Evolutionary conservation across 257 asterid species (phyloP).

Genomic region (Ligustrum vulgare): DNA sequence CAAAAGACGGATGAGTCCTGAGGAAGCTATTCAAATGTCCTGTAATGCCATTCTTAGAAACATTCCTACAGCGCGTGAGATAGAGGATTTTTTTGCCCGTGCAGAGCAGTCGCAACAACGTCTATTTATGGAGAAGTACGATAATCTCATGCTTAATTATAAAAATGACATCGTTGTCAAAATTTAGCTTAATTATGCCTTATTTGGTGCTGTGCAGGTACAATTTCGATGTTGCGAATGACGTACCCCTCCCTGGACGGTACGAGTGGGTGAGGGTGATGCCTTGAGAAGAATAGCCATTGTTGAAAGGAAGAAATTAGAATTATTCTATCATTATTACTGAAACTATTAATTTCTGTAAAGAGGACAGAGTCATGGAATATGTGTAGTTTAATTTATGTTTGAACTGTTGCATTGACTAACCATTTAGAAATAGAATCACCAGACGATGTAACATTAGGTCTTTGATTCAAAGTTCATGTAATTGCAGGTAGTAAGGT

Average conservation of each 20-base stretch:
- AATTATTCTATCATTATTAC: slow-evolving; percentile 22
- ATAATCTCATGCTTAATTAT: neutral
- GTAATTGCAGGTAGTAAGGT: slow-evolving; percentile 34
- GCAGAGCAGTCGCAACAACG: slow-evolving; percentile 56
- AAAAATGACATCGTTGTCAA: neutral
- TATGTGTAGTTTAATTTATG: slow-evolving; percentile 24
- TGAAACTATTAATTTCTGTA: slow-evolving; percentile 20
- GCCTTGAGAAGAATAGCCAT: slow-evolving; percentile 30
- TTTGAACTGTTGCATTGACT: slow-evolving; percentile 31
- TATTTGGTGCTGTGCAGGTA: slow-evolving; percentile 43
- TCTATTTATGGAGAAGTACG: slow-evolving; percentile 64
- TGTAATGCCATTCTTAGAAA: slow-evolving; percentile 33
- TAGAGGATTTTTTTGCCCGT: slow-evolving; percentile 59
- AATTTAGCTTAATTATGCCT: neutral
- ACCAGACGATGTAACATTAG: slow-evolving; percentile 40
- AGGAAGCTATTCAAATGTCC: slow-evolving; percentile 31
- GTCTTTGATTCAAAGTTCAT: slow-evolving; percentile 10
- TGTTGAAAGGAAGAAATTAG: slow-evolving; percentile 27
- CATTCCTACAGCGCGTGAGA: slow-evolving; percentile 48
- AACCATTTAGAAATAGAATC: slow-evolving; percentile 39
- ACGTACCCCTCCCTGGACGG: slow-evolving; percentile 51
- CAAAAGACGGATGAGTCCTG: slow-evolving; percentile 38
- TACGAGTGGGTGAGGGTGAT: slow-evolving; percentile 50
- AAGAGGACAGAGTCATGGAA: slow-evolving; percentile 26
- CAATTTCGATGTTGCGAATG: slow-evolving; percentile 47